Percentiles rank a stretch among this genome's conserved stretches.
Conservation (phyloP, 202 grass and related monocot genomes). For the Setaria italica region DNA sequence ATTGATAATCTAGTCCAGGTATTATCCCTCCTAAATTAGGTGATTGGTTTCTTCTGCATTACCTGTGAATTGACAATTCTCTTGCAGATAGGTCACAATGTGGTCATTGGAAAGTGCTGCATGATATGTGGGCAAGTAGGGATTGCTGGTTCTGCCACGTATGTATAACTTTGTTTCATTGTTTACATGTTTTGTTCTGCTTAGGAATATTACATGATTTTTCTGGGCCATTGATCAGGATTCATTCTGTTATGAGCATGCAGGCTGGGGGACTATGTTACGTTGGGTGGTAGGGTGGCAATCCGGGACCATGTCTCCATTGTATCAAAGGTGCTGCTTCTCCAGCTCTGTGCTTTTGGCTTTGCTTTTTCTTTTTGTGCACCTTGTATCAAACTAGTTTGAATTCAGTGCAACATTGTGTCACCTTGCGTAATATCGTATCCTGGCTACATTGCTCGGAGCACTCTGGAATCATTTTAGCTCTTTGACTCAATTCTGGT, state of each 20-base stretch:
- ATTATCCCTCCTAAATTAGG: background rate
- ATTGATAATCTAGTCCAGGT: conserved; percentile 99
- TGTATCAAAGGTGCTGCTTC: conserved; percentile 77
- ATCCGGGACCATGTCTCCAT: conserved; percentile 83
- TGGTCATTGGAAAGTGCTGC: conserved; percentile 81
- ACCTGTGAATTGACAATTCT: background rate
- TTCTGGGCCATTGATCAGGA: background rate
- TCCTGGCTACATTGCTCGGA: background rate
- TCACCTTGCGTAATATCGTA: background rate
- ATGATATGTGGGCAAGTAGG: conserved; percentile 95
- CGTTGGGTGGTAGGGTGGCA: conserved; percentile 82
- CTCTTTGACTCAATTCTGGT: background rate
- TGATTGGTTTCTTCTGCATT: conserved; percentile 21
- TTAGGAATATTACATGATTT: background rate
- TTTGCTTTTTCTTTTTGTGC: background rate
- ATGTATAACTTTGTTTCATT: conserved; percentile 35
- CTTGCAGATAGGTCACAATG: conserved; percentile 95
- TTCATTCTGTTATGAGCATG: background rate
- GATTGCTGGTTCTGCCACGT: conserved; percentile 92
- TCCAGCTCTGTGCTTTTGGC: background rate
- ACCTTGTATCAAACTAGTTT: background rate
- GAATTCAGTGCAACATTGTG: background rate
- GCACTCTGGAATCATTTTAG: background rate
- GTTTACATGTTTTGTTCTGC: conserved; percentile 12
- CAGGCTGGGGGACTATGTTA: conserved; percentile 86